Evolutionary conservation across 495 filamentous ascomycete genomes (phyloP), one percentile per base, ranked within the genome.

Genomic region (Trichoderma gamsii): DNA sequence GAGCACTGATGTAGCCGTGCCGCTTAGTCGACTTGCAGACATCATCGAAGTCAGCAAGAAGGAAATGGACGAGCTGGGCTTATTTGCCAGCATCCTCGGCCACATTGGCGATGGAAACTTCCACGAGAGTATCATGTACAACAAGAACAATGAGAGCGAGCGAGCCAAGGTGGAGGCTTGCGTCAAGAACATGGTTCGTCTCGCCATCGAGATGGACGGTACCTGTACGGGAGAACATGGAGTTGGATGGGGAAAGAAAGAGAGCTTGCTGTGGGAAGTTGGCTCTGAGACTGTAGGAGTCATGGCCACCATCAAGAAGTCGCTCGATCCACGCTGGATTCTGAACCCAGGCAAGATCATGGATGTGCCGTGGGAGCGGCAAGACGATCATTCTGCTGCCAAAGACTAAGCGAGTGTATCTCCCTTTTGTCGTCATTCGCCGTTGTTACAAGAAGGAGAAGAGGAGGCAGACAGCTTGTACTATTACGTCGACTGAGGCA

Each of bases 341-440:
- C 84, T 97, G 86, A 97, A 97, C 70, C 92, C 92, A 3, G 92
- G 91, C 5, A 96, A 97, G 79, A 93, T 97, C 52, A 90, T 95
- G 73, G 91, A 95, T 72, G 63, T 83, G 27, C 79, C 81, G 11
- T 70, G 61, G 69, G 66, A n/a, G 44, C 29, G 44, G 63, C 32
- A 68, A 29, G 13, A 66, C 7, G n/a, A 43, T n/a, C 56, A 52
- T 23, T 4, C 9, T 11, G 49, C n/a, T 52, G 49, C 18, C 9
- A 21, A 25, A 23, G 18, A 23, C 8, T 52, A 18, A 56, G 51
- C 29, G 16, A 11, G 13, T 9, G 35, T 38, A 38, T 38, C 35
- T 38, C 35, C 7, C 35, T 38, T 38, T 38, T 7, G 35, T 9
- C 35, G 35, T 38, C 35, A 38, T 6, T 38, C 5, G 8, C 8